Percentiles rank a stretch among this genome's conserved stretches.
Conservation (phyloP, 805 yeast genomes). For the Candida michaelii region DNA sequence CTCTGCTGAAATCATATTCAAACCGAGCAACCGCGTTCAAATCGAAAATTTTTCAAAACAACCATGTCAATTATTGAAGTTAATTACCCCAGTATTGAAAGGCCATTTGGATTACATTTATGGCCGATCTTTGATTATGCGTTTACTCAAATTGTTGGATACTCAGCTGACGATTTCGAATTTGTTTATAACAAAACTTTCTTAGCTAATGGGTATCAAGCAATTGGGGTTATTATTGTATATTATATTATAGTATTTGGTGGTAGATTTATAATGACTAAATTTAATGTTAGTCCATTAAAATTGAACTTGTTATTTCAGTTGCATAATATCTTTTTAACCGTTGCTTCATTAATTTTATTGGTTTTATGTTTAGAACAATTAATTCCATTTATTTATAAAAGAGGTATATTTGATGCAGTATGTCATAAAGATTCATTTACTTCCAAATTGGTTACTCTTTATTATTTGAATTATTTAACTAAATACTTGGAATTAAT, state of each 20-base stretch:
- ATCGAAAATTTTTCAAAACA: slow-evolving; percentile 5
- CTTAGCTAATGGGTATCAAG: slow-evolving; percentile 61
- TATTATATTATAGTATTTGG: slow-evolving; percentile 53
- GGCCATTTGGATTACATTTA: slow-evolving; percentile 58
- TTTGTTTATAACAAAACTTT: slow-evolving; percentile 68
- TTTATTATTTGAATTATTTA: slow-evolving; percentile 89
- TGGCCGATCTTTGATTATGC: slow-evolving; percentile 66
- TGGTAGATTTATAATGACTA: slow-evolving; percentile 65
- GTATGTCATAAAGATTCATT: slow-evolving; percentile 78
- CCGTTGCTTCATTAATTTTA: slow-evolving; percentile 64
- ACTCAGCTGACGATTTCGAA: slow-evolving; percentile 64
- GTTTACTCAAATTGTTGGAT: slow-evolving; percentile 47
- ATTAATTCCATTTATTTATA: slow-evolving; percentile 69
- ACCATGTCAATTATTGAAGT: slow-evolving; percentile 6
- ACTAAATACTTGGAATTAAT: slow-evolving; percentile 86
- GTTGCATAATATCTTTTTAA: slow-evolving; percentile 77
- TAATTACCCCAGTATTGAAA: slow-evolving; percentile 35
- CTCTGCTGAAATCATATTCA: too few relatives aligned
- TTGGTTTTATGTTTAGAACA: slow-evolving; percentile 79
- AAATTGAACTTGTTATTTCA: slow-evolving; percentile 78
- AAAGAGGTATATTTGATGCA: slow-evolving; percentile 79
- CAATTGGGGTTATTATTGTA: slow-evolving; percentile 42
- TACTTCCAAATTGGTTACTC: slow-evolving; percentile 77
- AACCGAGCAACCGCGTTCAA: slow-evolving; percentile 3
- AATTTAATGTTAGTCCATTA: slow-evolving; percentile 57